Evolutionary conservation across 805 yeast genomes (phyloP).

Genomic region (Wickerhamomyces strasburgensis): DNA sequence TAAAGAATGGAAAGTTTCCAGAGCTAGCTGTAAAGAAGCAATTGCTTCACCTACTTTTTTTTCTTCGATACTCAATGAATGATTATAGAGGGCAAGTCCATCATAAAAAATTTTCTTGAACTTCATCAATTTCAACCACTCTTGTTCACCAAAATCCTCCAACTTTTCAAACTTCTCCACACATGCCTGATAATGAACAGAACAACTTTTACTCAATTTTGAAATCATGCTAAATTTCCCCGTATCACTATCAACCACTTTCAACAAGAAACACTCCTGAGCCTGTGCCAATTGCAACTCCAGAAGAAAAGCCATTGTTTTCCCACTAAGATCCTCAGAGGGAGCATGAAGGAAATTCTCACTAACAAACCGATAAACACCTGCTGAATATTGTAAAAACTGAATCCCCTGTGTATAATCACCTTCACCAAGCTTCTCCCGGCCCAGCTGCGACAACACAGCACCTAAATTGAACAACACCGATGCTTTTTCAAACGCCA

Average conservation of each 20-base stretch:
- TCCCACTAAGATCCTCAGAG: constrained; percentile 65
- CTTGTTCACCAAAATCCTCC: constrained; percentile 34
- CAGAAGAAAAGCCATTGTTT: constrained; percentile 58
- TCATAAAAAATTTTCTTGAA: constrained; percentile 52
- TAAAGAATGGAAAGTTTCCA: constrained; percentile 29
- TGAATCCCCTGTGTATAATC: constrained; percentile 57
- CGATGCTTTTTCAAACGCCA: constrained; percentile 88
- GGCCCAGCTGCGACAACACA: constrained; percentile 48
- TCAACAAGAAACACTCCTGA: constrained; percentile 75
- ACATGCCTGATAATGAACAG: constrained; percentile 47
- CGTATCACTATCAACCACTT: constrained; percentile 43
- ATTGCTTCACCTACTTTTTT: constrained; percentile 74
- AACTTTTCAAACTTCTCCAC: constrained; percentile 35
- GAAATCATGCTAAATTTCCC: constrained; percentile 54
- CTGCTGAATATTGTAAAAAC: constrained; percentile 69
- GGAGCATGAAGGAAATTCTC: constrained; percentile 90
- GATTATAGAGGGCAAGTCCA: constrained; percentile 56
- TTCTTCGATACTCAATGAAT: constrained; percentile 50
- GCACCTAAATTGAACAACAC: constrained; percentile 75
- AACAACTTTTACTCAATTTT: constrained; percentile 63
- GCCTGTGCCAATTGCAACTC: constrained; percentile 79
- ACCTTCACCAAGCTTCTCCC: constrained; percentile 30
- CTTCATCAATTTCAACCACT: constrained; percentile 48
- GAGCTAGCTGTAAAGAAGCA: constrained; percentile 53
- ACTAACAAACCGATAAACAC: constrained; percentile 63